These are phyloP conservation scores for Candida hungchunana DNA, from an alignment of 805 yeast species.

Conservation along the genomic window DNA sequence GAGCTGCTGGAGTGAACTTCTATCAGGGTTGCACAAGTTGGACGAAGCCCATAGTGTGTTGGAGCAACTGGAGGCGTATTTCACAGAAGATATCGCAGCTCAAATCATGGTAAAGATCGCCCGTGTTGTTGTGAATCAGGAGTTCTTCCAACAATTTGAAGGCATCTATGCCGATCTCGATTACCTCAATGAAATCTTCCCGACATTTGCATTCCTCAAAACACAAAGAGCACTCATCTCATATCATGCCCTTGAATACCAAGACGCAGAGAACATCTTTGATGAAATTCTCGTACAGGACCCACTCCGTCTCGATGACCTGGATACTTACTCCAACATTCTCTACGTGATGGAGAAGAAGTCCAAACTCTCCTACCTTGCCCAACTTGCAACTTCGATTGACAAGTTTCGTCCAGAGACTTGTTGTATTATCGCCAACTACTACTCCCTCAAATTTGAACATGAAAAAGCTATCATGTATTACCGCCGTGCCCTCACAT, in stretches of 20 bases:
- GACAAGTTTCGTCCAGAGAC: conserved; percentile 92
- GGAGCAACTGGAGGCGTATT: conserved; percentile 17
- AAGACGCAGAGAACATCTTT: conserved; percentile 71
- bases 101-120: conserved; percentile 17
- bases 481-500: conserved; percentile 80
- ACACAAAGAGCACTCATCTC: conserved; percentile 80
- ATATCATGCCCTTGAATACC: conserved; percentile 82
- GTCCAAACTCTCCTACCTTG: conserved; percentile 77
- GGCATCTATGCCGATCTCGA: conserved; percentile 49
- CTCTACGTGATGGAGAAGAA: conserved; percentile 89
- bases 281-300: conserved; percentile 70
- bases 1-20: conserved; percentile 88
- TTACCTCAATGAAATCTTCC: conserved; percentile 51
- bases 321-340: conserved; percentile 93
- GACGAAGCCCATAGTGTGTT: conserved; percentile 47
- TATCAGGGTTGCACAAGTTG: conserved; percentile 53
- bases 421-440: conserved; percentile 91
- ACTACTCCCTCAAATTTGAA: conserved; percentile 84
- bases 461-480: conserved; percentile 94
- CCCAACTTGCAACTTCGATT: conserved; percentile 76
- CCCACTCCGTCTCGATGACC: conserved; percentile 84
- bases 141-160: conserved; percentile 65
- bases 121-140: conserved; percentile 43
- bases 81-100: conserved; percentile 17
- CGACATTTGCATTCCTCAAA: conserved; percentile 67